Evolutionary conservation across 306 rosid genomes (phyloP).

Genomic region (Oemleria cerasiformis): DNA sequence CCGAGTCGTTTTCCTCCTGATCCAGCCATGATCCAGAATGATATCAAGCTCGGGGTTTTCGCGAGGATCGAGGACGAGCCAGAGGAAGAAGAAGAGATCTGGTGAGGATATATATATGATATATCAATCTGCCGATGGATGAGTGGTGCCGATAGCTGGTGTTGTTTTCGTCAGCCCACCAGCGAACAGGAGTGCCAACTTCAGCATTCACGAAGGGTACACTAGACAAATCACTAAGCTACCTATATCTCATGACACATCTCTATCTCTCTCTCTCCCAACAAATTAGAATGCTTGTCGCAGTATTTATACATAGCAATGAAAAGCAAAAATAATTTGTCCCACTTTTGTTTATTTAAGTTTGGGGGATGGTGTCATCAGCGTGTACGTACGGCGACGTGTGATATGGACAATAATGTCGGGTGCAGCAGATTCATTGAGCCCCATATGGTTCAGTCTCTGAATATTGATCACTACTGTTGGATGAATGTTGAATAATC

Average conservation of each 20-base stretch:
- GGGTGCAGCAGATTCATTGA: not conserved
- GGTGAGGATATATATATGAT: not conserved
- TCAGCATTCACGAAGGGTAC: constrained; percentile 35
- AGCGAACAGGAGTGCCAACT: not conserved
- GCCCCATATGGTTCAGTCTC: not conserved
- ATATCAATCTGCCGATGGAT: too few species aligned
- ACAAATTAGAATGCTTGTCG: not conserved
- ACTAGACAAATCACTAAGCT: constrained; percentile 45
- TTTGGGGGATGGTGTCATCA: constrained; percentile 10
- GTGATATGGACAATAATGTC: not conserved
- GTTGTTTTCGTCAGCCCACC: constrained; percentile 11
- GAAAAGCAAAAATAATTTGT: not conserved
- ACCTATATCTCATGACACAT: not conserved
- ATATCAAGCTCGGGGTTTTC: not conserved
- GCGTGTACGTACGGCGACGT: constrained; percentile 3
- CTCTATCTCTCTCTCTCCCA: not conserved
- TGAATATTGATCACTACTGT: not conserved
- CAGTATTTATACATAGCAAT: not conserved
- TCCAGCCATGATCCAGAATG: constrained; percentile 44
- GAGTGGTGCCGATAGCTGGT: too few species aligned
- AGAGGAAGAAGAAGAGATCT: not conserved
- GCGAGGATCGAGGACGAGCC: not conserved
- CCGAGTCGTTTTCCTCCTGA: constrained; percentile 38
- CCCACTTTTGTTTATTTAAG: not conserved
- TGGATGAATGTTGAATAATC: not conserved